Percentiles rank a stretch among this genome's conserved stretches.
phyloP scores from a whole-genome alignment of 768 basidiomycete genomes.

The Collybia mongolica region DNA sequence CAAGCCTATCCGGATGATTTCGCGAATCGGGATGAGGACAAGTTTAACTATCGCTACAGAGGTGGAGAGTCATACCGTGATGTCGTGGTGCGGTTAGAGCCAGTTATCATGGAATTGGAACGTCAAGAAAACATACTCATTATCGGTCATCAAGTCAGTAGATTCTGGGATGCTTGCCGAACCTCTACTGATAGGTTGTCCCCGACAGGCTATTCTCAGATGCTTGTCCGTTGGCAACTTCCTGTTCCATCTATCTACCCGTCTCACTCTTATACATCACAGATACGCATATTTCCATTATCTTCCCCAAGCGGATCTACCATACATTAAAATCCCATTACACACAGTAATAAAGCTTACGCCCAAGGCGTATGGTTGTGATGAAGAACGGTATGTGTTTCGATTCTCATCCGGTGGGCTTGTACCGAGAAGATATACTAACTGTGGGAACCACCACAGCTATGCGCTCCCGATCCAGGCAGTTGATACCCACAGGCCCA shows the following conservation, averaged over 20 bases:
- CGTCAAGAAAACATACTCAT: slow-evolving; percentile 96
- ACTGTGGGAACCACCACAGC: slow-evolving; percentile 32
- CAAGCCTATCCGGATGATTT: slow-evolving; percentile 97
- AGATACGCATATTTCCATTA: slow-evolving; percentile 98
- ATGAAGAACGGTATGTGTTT: slow-evolving; percentile 83
- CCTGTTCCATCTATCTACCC: slow-evolving; percentile 11
- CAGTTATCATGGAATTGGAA: slow-evolving; percentile 99
- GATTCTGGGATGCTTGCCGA: not conserved
- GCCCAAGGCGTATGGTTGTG: slow-evolving; percentile 97
- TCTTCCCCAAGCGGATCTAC: slow-evolving; percentile 87
- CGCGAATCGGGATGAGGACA: slow-evolving; percentile 97
- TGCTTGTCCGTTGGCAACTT: slow-evolving; percentile 53
- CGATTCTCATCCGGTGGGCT: not conserved
- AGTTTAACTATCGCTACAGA: slow-evolving; percentile 98
- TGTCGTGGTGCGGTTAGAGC: slow-evolving; percentile 92
- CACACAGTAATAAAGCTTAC: slow-evolving; percentile 99
- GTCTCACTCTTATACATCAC: slow-evolving; percentile 3
- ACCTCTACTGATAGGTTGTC: not conserved
- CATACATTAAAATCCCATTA: slow-evolving; percentile 95
- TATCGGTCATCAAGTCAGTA: slow-evolving; percentile 84
- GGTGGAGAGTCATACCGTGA: slow-evolving; percentile 98
- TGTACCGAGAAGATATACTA: not conserved
- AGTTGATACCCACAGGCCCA: slow-evolving; percentile 88
- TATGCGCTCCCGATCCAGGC: slow-evolving; percentile 90
- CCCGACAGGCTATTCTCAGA: slow-evolving; percentile 65